Conservation (phyloP, 257 asterid genomes). For the Solanum clarkiae region DNA sequence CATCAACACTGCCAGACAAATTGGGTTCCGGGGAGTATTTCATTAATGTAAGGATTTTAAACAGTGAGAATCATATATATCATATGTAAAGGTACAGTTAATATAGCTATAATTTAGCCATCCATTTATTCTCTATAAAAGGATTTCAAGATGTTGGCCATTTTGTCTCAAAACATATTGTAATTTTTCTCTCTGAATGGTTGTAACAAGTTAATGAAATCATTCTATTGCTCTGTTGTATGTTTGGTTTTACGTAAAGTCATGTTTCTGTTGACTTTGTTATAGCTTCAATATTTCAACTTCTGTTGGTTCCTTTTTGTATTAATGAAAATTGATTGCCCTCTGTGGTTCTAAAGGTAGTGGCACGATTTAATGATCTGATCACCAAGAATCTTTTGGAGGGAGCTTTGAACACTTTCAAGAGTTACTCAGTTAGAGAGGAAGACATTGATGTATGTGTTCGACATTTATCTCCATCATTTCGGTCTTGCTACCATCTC, state of each 20-base stretch:
- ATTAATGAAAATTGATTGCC: neutral
- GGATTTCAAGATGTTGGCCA: neutral
- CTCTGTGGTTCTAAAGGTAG: conserved; percentile 44
- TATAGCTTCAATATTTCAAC: neutral
- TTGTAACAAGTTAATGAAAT: neutral
- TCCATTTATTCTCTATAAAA: neutral
- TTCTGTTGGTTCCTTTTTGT: neutral
- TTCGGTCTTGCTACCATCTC: conserved; percentile 20
- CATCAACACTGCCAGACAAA: neutral
- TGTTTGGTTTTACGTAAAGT: neutral
- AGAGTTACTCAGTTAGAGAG: conserved; percentile 68
- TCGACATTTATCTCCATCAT: conserved; percentile 24
- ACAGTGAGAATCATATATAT: neutral
- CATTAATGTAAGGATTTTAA: neutral
- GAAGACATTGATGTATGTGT: conserved; percentile 74
- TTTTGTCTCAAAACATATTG: neutral
- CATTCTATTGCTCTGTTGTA: neutral
- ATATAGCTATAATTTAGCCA: neutral
- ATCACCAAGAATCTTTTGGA: conserved; percentile 71
- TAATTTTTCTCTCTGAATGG: neutral
- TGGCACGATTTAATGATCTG: conserved; percentile 94
- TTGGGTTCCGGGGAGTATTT: neutral
- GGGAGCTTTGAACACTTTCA: conserved; percentile 92
- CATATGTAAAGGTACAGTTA: neutral
- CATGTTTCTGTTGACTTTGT: neutral